Evolutionary conservation across 192 early-diverging fungal genomes (phyloP), one percentile per base, ranked within the genome.

Genomic region (Podila horticola): DNA sequence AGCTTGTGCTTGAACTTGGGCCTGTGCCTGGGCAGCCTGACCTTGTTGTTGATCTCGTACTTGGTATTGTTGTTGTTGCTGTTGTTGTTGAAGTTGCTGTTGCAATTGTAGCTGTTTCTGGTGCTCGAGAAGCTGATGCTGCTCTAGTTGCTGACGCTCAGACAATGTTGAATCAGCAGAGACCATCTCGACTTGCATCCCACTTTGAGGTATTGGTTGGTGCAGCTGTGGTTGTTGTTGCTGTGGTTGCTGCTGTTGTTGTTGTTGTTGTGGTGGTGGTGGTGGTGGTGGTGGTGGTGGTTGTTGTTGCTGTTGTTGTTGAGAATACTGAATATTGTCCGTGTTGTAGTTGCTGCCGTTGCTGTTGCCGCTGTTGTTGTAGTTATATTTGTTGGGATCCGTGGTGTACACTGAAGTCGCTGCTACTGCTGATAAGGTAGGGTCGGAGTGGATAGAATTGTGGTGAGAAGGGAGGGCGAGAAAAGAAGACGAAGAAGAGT

Each of bases 131-230:
- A 66, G 69, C 41, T 79, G 73, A 24, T 67, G 75, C 57, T 71
- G 64, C 36, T 71, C 64, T 26, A 71, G 30, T n/a, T 71, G 68
- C 24, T 79, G 76, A 28, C 64, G 69, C 30, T 81, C 76, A 10
- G 76, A 67, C 70, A 81, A 19, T 13, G 60, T 57, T 12, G 76
- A 55, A 67, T 81, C 76, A 63, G 71, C 70, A 58, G 76, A 72
- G 52, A 81, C 70, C 70, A 73, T 73, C 64, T 81, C 76, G 48
- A 73, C 76, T 68, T 81, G 76, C 76, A 73, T 72, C 11, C 62
- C 41, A 65, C 55, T 22, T 6, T 61, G 20, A 38, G 31, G 31
- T 15, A 38, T 31, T 69, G 58, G 10, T 30, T 33, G 20, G 12
- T 20, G 57, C 5, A 24, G 67, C 19, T 58, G 57, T 19, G 34